Evolutionary conservation across 805 yeast genomes (phyloP).

Genomic region (Candida caryicola): DNA sequence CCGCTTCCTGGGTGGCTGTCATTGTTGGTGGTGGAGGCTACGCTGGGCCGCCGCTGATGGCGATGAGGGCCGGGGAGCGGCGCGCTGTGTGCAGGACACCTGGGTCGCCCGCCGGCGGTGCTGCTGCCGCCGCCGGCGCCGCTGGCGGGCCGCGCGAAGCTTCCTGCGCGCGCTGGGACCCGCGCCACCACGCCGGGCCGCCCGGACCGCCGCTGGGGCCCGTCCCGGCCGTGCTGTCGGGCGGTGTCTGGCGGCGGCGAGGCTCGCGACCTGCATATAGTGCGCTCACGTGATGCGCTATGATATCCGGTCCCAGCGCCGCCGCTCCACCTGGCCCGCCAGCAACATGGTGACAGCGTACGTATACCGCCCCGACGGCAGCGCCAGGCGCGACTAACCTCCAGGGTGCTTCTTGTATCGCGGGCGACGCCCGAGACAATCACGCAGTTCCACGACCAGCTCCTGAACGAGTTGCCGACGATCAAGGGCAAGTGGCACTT

Average conservation of each 20-base stretch:
- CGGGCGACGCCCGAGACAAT: constrained; percentile 57
- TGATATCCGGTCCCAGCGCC: not conserved
- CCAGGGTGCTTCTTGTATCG: constrained; percentile 36
- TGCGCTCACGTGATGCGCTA: not conserved
- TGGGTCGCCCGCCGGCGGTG: no score
- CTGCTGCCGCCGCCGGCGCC: no score
- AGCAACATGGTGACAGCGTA: constrained; percentile 13
- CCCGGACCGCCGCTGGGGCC: no score
- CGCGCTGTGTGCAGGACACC: no score
- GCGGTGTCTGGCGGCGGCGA: no score
- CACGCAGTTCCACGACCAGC: constrained; percentile 65
- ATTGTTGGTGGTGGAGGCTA: not conserved
- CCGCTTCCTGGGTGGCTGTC: constrained; percentile 42
- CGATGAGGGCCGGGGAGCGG: no score
- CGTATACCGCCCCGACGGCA: constrained; percentile 2
- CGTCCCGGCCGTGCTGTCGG: no score
- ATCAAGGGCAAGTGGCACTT: constrained; percentile 64
- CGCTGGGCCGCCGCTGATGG: not conserved
- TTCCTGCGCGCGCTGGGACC: no score
- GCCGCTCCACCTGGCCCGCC: no score
- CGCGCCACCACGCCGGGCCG: no score
- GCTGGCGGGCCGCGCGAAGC: no score
- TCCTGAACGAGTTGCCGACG: constrained; percentile 65
- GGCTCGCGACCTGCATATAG: no score
- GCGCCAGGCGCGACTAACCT: constrained; percentile 16